phyloP scores from a whole-genome alignment of 1,284 basidiomycete genomes.

The Mycena citricolor region DNA sequence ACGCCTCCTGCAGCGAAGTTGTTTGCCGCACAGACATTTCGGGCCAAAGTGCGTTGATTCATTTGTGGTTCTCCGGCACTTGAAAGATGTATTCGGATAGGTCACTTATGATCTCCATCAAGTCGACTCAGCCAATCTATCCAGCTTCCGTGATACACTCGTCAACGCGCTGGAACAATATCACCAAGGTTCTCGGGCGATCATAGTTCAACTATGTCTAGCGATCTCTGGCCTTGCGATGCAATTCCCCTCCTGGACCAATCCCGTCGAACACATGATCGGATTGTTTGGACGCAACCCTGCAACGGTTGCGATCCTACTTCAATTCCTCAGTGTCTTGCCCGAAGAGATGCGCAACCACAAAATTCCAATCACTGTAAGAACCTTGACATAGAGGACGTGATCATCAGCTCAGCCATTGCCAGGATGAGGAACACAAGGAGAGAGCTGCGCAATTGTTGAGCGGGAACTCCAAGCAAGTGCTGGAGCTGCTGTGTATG shows the following conservation, averaged over 20 bases:
- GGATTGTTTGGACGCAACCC: conserved; percentile 86
- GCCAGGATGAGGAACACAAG: conserved; percentile 78
- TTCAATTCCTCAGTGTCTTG: conserved; percentile 90
- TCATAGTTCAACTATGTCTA: conserved; percentile 89
- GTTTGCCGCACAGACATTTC: conserved; percentile 96
- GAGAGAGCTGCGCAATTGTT: conserved; percentile 68
- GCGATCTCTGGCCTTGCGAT: conserved; percentile 90
- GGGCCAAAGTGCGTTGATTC: conserved; percentile 75
- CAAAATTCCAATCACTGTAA: conserved; percentile 85
- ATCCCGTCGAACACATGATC: conserved; percentile 82
- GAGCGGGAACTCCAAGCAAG: conserved; percentile 69
- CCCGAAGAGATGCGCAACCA: conserved; percentile 92
- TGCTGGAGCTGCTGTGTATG: conserved; percentile 82
- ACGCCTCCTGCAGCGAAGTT: conserved; percentile 82
- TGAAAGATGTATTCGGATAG: conserved; percentile 45
- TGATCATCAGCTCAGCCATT: conserved; percentile 13
- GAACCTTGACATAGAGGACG: conserved; percentile 31
- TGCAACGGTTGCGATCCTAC: conserved; percentile 76
- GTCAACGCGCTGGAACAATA: conserved; percentile 73
- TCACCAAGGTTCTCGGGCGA: conserved; percentile 76
- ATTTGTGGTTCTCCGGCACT: conserved; percentile 22
- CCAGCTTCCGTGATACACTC: conserved; percentile 87
- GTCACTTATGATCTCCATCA: conserved; percentile 95
- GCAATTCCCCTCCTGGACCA: conserved; percentile 88
- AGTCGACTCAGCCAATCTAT: conserved; percentile 71